phyloP scores from a whole-genome alignment of 305 asterid species.

The Fraxinus ornus region DNA sequence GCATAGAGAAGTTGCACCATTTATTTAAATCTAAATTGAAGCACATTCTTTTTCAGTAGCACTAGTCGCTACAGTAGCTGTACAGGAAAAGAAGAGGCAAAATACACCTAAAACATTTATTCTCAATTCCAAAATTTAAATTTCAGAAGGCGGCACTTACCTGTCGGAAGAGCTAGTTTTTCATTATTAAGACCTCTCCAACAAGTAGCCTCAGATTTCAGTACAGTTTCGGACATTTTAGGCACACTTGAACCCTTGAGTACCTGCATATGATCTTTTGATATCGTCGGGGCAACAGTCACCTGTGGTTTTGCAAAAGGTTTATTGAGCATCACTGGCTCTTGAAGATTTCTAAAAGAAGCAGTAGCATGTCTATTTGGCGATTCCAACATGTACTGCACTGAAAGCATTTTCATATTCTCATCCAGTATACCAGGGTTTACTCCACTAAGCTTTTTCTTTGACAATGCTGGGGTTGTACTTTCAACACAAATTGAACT shows the following conservation, averaged over 20 bases:
- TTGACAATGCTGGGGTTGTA: constrained; percentile 29
- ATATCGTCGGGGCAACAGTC: constrained; percentile 18
- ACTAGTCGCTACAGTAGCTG: constrained; percentile 14
- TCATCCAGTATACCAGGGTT: constrained; percentile 25
- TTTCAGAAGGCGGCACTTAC: constrained; percentile 26
- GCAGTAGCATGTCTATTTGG: constrained; percentile 26
- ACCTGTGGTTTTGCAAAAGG: constrained; percentile 26
- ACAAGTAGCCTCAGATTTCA: constrained; percentile 31
- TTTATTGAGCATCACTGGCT: constrained; percentile 26
- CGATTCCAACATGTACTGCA: constrained; percentile 30
- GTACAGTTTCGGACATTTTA: constrained; percentile 28
- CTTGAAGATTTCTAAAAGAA: constrained; percentile 30
- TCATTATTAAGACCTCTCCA: constrained; percentile 29
- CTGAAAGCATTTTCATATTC: constrained; percentile 30
- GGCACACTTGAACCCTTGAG: constrained; percentile 20
- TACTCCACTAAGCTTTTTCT: constrained; percentile 22
- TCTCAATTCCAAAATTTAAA: constrained; percentile 10
- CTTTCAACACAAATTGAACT: constrained; percentile 30
- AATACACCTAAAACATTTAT: constrained; percentile 2
- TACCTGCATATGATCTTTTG: constrained; percentile 19
- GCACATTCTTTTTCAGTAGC: neutral
- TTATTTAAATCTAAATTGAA: constrained; percentile 24
- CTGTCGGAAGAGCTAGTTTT: constrained; percentile 32
- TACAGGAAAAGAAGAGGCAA: constrained; percentile 21
- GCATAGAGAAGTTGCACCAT: constrained; percentile 29